Conservation (phyloP, 495 filamentous ascomycete species). For the Neurospora sp. region DNA sequence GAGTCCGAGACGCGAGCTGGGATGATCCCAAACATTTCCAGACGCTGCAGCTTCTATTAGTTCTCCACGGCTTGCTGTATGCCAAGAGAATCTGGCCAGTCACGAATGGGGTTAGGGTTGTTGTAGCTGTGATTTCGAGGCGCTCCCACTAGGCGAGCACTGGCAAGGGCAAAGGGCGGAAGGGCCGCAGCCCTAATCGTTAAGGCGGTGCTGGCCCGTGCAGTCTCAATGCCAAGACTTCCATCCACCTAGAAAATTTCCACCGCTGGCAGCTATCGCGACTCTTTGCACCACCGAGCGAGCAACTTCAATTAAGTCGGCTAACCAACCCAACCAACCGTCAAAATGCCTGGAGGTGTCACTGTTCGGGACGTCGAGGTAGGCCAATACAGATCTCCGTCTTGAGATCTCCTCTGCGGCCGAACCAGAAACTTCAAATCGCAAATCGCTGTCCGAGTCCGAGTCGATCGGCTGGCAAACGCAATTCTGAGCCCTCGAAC, state of each 20-base stretch:
- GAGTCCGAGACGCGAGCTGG: not conserved
- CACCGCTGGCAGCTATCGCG: slow-evolving; percentile 7
- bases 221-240: slow-evolving; percentile 11
- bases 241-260: slow-evolving; percentile 17
- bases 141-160: not conserved
- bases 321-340: slow-evolving; percentile 32
- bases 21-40: not conserved
- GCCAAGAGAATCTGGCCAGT: not conserved
- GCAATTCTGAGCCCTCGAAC: slow-evolving; percentile 3
- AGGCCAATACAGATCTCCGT: slow-evolving; percentile 37
- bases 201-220: not conserved
- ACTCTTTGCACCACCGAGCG: slow-evolving; percentile 14
- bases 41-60: not conserved
- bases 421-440: slow-evolving; percentile 14
- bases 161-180: not conserved
- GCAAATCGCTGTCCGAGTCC: slow-evolving; percentile 18
- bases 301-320: slow-evolving; percentile 11
- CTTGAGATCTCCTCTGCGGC: slow-evolving; percentile 15
- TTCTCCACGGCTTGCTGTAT: not conserved
- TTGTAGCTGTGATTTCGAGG: too few relatives aligned
- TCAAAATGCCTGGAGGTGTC: slow-evolving; percentile 73
- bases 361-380: slow-evolving; percentile 87
- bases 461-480: slow-evolving; percentile 5
- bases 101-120: not conserved
- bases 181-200: slow-evolving; percentile 17